Evolutionary conservation across 257 asterid genomes (phyloP), one percentile per base, ranked within the genome.

Genomic region (Scutellaria baicalensis): DNA sequence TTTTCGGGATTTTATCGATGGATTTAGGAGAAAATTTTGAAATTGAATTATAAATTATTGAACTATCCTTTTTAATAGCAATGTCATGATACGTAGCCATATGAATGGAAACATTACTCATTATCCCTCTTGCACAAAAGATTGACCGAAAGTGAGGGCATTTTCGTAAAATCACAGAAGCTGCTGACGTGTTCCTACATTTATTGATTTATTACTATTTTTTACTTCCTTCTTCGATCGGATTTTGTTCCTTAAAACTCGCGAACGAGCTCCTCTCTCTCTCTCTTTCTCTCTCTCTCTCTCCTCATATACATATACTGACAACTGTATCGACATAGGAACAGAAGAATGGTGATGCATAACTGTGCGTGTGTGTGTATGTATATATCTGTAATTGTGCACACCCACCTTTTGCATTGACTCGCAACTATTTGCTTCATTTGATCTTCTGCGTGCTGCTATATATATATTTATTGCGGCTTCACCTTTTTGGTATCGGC

Each of bases 111-210:
- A 67, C 84, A 79, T 66, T 67, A 52, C 52, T 77, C 67, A 73
- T 62, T 77, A 18, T 61, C 14, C 65, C 64, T 63, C 64, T 63
- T 16, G 4, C 57, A 81, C 75, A 77, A 77, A 69, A 71, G 44
- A 66, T 11, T 20, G 55, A 74, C 91, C 89, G 87, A 84, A 87
- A 85, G 86, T 74, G 85, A 61, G 87, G 93, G 70, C 40, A 59
- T 40, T 77, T 55, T 7, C 61, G 93, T 81, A 69, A 70, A 9
- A 9, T 1, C 55, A 10, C 4, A 3, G n/a, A 31, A 8, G 35
- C 12, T n/a, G 0, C 39, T 14, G 39, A 11, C 9, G 2, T 14
- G 49, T 10, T 27, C 4, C 33, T 27, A 27, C 4, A 27, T 27
- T 27, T 27, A 23, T 31, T 44, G 31, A 2, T 16, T 31, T 54